Conservation (phyloP, 2,329 filamentous ascomycete species). For the Colletotrichum orchidophilum region DNA sequence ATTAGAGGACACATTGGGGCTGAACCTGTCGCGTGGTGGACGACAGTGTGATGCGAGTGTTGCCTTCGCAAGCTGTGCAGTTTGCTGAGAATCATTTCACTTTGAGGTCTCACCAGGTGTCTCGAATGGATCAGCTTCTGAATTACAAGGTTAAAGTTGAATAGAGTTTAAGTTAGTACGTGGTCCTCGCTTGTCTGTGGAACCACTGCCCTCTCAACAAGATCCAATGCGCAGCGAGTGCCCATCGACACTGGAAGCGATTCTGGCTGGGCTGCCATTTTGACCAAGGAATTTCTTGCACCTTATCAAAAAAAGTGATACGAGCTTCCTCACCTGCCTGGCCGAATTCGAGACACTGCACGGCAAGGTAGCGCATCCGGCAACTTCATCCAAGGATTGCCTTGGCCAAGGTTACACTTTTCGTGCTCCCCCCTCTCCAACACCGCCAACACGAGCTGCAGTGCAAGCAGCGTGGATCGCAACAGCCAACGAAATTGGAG, state of each 20-base stretch:
- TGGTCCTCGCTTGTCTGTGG: neutral
- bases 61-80: neutral
- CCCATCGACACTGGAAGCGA: neutral
- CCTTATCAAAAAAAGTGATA: neutral
- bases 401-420: neutral
- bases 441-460: conserved; percentile 17
- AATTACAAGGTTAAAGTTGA: neutral
- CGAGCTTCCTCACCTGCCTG: neutral
- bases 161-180: neutral
- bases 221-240: neutral
- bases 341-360: conserved; percentile 1
- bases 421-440: neutral
- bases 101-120: neutral
- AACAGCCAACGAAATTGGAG: neutral
- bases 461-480: neutral
- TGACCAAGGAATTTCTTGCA: neutral
- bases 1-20: neutral
- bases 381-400: neutral
- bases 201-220: neutral
- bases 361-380: neutral
- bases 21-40: neutral
- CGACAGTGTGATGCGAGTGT: neutral
- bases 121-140: neutral
- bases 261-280: neutral
- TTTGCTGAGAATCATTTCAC: neutral